Evolutionary conservation across 345 rosid genomes (phyloP).

Genomic region (Syzygium oleosum): DNA sequence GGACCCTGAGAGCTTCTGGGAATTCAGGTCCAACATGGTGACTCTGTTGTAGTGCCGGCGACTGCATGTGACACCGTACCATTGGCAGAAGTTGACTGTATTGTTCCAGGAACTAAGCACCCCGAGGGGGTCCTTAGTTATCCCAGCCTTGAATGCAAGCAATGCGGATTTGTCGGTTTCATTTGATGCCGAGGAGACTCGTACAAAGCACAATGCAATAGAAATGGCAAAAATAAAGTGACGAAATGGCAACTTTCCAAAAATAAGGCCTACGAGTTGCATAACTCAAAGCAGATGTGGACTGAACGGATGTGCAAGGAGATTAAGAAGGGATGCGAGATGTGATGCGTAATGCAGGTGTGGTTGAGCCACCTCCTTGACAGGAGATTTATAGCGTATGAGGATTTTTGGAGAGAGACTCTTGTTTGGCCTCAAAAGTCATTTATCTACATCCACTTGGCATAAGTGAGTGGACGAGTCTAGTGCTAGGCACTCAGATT

Average conservation of each 20-base stretch:
- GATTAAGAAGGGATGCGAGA: not conserved
- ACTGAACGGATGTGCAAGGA: rapidly evolving
- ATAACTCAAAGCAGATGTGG: not conserved
- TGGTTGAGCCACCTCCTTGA: not conserved
- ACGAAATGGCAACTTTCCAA: not conserved
- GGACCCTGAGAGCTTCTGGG: not conserved
- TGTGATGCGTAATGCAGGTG: not conserved
- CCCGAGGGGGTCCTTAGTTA: not conserved
- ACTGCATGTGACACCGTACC: not conserved
- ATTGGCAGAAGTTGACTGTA: not conserved
- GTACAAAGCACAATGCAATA: not conserved
- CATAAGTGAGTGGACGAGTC: not conserved
- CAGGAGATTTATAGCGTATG: not conserved
- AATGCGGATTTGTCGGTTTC: not conserved
- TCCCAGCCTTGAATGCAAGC: not conserved
- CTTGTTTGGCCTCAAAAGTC: not conserved
- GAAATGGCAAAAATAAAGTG: rapidly evolving
- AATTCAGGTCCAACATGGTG: not conserved
- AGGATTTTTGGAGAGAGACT: not conserved
- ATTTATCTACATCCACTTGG: not conserved
- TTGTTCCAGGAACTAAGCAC: not conserved
- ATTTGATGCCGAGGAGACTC: rapidly evolving
- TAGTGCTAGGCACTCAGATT: not conserved
- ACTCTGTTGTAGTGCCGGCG: not conserved
- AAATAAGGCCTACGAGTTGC: rapidly evolving